phyloP scores from a whole-genome alignment of 257 asterid genomes.

The Paraleonurus japonicus region DNA sequence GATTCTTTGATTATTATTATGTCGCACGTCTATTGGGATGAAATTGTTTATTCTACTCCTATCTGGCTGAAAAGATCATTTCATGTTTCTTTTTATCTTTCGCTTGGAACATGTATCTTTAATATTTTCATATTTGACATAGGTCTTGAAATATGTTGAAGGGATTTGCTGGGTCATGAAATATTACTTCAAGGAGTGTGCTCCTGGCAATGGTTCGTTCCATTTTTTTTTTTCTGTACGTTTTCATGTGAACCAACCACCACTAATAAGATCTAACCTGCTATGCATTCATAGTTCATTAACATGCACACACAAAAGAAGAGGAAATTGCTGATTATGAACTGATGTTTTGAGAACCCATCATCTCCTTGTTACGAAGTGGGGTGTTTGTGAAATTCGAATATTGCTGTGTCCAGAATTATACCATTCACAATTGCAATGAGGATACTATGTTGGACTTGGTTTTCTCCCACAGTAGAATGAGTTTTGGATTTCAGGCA shows the following conservation, averaged over 20 bases:
- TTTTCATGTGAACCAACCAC: background rate
- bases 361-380: background rate
- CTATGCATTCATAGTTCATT: background rate
- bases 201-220: slow-evolving; percentile 73
- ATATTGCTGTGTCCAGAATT: no score
- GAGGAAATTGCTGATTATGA: background rate
- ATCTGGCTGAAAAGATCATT: background rate
- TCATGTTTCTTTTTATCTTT: slow-evolving; percentile 7
- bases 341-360: background rate
- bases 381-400: background rate
- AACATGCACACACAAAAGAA: background rate
- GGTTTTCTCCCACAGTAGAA: no score
- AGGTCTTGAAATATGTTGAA: slow-evolving; percentile 65
- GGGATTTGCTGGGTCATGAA: slow-evolving; percentile 79
- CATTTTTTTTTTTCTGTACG: background rate
- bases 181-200: slow-evolving; percentile 76
- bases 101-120: background rate
- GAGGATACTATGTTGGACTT: no score
- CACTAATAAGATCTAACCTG: background rate
- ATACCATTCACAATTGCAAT: no score
- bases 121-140: slow-evolving; percentile 20
- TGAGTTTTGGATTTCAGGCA: no score
- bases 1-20: slow-evolving; percentile 3
- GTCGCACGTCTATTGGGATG: background rate
- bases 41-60: background rate